phyloP scores from a whole-genome alignment of 202 grass and related monocot genomes.

The Brachypodium distachyon region DNA sequence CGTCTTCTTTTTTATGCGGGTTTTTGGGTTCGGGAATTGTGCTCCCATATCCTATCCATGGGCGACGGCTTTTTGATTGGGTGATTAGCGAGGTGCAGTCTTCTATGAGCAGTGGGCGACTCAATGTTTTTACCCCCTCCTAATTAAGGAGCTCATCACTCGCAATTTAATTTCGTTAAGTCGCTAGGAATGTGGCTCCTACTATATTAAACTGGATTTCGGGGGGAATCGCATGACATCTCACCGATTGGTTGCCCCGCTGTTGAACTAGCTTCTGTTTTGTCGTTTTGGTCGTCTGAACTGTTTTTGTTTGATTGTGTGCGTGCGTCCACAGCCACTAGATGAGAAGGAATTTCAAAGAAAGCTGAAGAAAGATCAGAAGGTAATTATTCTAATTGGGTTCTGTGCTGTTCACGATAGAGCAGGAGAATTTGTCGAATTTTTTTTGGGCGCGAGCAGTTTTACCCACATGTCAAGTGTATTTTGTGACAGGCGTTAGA shows the following conservation, averaged over 20 bases:
- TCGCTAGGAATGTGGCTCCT: not conserved
- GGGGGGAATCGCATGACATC: not conserved
- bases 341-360: conserved; percentile 41
- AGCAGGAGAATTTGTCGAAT: not conserved
- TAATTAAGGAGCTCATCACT: no score
- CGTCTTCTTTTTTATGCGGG: not conserved
- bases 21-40: not conserved
- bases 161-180: no score
- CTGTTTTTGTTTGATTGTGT: not conserved
- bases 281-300: not conserved
- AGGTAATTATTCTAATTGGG: not conserved
- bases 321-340: conserved; percentile 24
- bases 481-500: conserved; percentile 38
- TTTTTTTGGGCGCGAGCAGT: not conserved
- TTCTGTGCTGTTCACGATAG: not conserved
- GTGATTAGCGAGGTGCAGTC: no score
- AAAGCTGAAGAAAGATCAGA: not conserved
- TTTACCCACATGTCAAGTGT: not conserved
- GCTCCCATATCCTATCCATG: no score
- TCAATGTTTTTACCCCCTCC: no score
- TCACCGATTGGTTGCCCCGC: not conserved
- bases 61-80: no score
- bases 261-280: not conserved
- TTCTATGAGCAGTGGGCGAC: no score
- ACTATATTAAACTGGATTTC: not conserved